Base-by-base conservation (phyloP, 306 rosid genomes). In the Trifolium pratense region DNA sequence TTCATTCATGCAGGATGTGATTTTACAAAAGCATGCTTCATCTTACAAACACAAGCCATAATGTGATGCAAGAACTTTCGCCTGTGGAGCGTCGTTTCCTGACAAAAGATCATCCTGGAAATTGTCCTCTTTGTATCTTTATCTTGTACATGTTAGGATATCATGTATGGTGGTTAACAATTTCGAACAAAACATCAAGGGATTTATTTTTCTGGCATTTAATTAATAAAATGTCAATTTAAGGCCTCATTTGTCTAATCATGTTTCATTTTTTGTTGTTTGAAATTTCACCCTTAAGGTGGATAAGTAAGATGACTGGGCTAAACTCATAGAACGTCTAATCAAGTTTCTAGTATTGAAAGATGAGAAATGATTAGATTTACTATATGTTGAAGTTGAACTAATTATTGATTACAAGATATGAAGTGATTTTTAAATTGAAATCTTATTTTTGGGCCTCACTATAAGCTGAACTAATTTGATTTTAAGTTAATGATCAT, bases 1-100 rank as follows among this genome's bases (percentile, higher is more conserved):
- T 31, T 36, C 14, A 63, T 65, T 76, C 21, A 71, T 84, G 87
- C 86, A 86, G 92, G 92, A 66, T 75, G 80, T 23, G 83, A 78
- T 58, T 71, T 86, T 43, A 29, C n/a, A 67, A 78, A 77, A 73
- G 79, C 75, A 66, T 32, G 82, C 55, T 72, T 80, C 29, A 13
- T 81, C 60, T 69, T 71, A 79, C 90, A 80, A 74, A 63, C 29
- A 52, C 39, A 56, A 76, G 76, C 72, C 62, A n/a, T 48, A 67
- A 81, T 75, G 42, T 79, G 70, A 77, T 72, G 59, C 18, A 53
- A n/a, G n/a, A 68, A 68, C 55, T 40, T 76, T 80, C 40, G 12
- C 79, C 67, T 74, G 82, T 57, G 14, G 55, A 72, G 80, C 65
- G 78, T 72, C 46, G 58, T 66, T 46, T 69, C 56, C 26, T 52